A percentile compares a stretch with the other conserved stretches of the same genome.
Evolutionary conservation across 2,329 filamentous ascomycete genomes (phyloP).

Genomic region (Sclerotinia sclerotiorum): DNA sequence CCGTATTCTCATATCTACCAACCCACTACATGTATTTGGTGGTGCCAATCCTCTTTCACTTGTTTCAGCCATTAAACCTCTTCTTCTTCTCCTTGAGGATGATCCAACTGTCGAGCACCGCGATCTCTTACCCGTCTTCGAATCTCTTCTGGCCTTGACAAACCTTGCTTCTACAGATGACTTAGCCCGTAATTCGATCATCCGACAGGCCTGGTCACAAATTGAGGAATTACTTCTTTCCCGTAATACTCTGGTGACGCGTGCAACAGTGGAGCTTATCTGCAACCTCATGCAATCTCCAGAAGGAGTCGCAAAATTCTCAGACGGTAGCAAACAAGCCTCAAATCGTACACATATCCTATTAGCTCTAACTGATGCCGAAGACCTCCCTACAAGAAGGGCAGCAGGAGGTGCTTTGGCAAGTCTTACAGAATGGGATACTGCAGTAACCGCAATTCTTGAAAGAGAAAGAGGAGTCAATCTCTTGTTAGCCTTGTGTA

Average conservation of each 20-base stretch:
- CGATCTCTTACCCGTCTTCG: constrained; percentile 86
- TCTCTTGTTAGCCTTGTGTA: constrained; percentile 77
- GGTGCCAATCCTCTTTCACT: constrained; percentile 71
- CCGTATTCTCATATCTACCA: constrained; percentile 81
- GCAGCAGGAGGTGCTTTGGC: constrained; percentile 89
- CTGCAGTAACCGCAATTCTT: constrained; percentile 69
- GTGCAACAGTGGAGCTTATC: constrained; percentile 82
- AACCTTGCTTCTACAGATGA: constrained; percentile 81
- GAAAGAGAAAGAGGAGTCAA: constrained; percentile 69
- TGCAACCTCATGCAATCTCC: constrained; percentile 82
- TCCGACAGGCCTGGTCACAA: constrained; percentile 69
- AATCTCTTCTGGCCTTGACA: constrained; percentile 86
- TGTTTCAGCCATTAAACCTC: constrained; percentile 77
- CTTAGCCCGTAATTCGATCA: constrained; percentile 64
- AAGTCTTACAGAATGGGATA: constrained; percentile 76
- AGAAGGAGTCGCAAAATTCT: constrained; percentile 67
- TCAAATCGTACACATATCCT: constrained; percentile 77
- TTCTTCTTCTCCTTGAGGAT: constrained; percentile 70
- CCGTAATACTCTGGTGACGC: constrained; percentile 71
- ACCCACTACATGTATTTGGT: constrained; percentile 81
- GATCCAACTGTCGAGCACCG: constrained; percentile 62
- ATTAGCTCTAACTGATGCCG: constrained; percentile 81
- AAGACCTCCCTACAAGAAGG: constrained; percentile 74
- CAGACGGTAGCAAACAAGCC: constrained; percentile 65
- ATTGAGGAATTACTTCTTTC: constrained; percentile 83